Percentiles rank a stretch among this genome's conserved stretches.
phyloP scores from a whole-genome alignment of 1,139 yeast genomes.

The Hyphopichia buzzinii region DNA sequence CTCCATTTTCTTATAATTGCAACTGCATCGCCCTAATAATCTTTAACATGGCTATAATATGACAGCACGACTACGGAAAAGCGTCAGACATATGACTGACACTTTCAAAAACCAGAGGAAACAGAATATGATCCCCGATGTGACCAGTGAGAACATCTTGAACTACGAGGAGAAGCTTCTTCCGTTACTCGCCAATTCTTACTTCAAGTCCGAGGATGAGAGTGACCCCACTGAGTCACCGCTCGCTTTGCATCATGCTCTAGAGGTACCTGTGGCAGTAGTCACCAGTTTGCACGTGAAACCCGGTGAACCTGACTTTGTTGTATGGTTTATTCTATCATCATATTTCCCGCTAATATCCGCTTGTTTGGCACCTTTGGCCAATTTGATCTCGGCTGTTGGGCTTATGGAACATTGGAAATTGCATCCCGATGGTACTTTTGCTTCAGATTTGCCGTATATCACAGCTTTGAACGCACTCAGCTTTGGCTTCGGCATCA shows the following conservation, averaged over 20 bases:
- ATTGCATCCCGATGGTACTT: slow-evolving; percentile 18
- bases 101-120: not conserved
- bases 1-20: no score
- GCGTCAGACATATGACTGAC: not conserved
- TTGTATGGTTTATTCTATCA: slow-evolving; percentile 60
- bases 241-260: slow-evolving; percentile 21
- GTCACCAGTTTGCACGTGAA: slow-evolving; percentile 29
- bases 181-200: slow-evolving; percentile 7
- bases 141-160: not conserved
- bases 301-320: slow-evolving; percentile 50
- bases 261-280: slow-evolving; percentile 33
- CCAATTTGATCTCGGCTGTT: slow-evolving; percentile 68
- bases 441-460: slow-evolving; percentile 15
- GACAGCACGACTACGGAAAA: not conserved
- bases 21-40: no score
- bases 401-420: slow-evolving; percentile 77
- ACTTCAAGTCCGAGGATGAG: slow-evolving; percentile 11
- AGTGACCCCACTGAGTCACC: slow-evolving; percentile 17
- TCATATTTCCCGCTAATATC: slow-evolving; percentile 70
- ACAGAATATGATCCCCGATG: not conserved
- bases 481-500: slow-evolving; percentile 60
- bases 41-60: not conserved
- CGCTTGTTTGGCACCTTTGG: slow-evolving; percentile 75
- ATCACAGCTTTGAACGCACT: slow-evolving; percentile 57
- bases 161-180: slow-evolving; percentile 6